Conservation (phyloP, 495 filamentous ascomycete genomes). For the Trichoderma erinaceum region DNA sequence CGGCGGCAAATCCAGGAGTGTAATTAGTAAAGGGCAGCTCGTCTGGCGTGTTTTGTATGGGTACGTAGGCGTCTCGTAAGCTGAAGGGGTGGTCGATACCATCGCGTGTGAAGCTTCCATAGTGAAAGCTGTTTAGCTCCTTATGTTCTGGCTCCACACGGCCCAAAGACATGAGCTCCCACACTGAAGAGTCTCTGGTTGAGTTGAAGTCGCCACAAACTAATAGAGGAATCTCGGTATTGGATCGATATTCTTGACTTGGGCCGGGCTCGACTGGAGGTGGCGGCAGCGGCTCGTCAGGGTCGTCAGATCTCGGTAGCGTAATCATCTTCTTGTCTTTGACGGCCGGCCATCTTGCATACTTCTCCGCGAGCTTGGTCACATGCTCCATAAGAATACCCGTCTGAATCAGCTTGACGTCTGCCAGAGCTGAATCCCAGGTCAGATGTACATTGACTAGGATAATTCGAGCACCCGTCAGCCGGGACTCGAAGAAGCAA, state of each 20-base stretch:
- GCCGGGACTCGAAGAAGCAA: slow-evolving; percentile 82
- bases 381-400: slow-evolving; percentile 91
- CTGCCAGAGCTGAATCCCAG: slow-evolving; percentile 84
- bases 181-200: slow-evolving; percentile 72
- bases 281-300: slow-evolving; percentile 21
- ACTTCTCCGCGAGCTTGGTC: slow-evolving; percentile 74
- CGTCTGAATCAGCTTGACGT: slow-evolving; percentile 92
- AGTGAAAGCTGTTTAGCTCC: slow-evolving; percentile 64
- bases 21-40: slow-evolving; percentile 94
- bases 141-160: slow-evolving; percentile 62
- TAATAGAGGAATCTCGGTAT: slow-evolving; percentile 80
- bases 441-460: slow-evolving; percentile 89
- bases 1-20: slow-evolving; percentile 79
- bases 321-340: slow-evolving; percentile 73
- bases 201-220: slow-evolving; percentile 97
- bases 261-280: slow-evolving; percentile 42
- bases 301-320: slow-evolving; percentile 52
- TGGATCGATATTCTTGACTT: slow-evolving; percentile 68
- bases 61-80: slow-evolving; percentile 77
- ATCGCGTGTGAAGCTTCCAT: slow-evolving; percentile 85
- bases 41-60: slow-evolving; percentile 57
- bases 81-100: slow-evolving; percentile 93
- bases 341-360: slow-evolving; percentile 64
- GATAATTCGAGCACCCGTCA: slow-evolving; percentile 81
- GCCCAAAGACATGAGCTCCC: slow-evolving; percentile 77